These are phyloP conservation scores for Warburgia ugandensis DNA, from an alignment of 164 flowering plant genomes.

Conservation along the genomic window DNA sequence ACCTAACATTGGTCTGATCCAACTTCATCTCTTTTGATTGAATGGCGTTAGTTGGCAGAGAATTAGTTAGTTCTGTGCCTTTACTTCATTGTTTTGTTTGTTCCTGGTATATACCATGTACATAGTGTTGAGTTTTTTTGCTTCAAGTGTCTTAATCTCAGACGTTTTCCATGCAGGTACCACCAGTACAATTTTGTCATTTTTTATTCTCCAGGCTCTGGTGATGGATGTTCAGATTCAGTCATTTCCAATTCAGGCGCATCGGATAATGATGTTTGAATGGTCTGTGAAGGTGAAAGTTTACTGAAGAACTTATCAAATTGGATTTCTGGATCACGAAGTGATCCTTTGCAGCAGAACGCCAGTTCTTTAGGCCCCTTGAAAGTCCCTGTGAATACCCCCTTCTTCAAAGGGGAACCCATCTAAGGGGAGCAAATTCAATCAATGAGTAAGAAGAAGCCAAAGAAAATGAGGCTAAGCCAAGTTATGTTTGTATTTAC, in stretches of 20 bases:
- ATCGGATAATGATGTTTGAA: conserved; percentile 4
- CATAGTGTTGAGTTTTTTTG: no score
- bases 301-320: neutral
- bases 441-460: conserved; percentile 6
- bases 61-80: no score
- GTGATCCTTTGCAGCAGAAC: conserved; percentile 15
- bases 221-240: neutral
- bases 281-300: conserved; percentile 8
- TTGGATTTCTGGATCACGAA: conserved; percentile 12
- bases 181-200: no score
- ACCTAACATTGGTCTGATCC: no score
- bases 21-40: no score
- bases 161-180: no score
- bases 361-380: conserved; percentile 52
- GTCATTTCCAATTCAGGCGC: neutral
- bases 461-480: conserved; percentile 38
- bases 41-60: no score
- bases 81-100: no score
- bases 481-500: conserved; percentile 30
- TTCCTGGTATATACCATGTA: no score
- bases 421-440: conserved; percentile 25
- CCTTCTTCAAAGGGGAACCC: conserved; percentile 51
- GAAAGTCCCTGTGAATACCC: conserved; percentile 46
- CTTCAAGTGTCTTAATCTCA: no score
- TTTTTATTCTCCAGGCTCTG: conserved; percentile 6